A percentile compares a stretch with the other conserved stretches of the same genome.
These are phyloP conservation scores for Rhexocercosporidium sp. DNA, from an alignment of 2,329 filamentous ascomycete species.

Conservation along the genomic window DNA sequence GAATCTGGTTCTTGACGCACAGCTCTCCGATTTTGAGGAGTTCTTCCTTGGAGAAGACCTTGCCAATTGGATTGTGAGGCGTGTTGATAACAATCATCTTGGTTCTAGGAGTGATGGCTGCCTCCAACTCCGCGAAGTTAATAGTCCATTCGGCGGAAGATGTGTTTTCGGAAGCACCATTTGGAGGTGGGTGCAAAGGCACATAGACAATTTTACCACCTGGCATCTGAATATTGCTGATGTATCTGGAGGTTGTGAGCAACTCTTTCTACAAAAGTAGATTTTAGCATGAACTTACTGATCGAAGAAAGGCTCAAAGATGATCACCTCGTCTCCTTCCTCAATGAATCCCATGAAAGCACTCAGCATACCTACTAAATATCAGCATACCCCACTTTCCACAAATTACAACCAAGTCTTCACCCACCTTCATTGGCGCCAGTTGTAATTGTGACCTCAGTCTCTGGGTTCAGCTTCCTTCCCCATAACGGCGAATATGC, in stretches of 20 bases:
- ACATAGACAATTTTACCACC: slow-evolving; percentile 95
- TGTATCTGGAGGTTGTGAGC: slow-evolving; percentile 62
- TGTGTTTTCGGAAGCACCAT: slow-evolving; percentile 79
- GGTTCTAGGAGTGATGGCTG: slow-evolving; percentile 81
- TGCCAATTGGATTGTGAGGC: slow-evolving; percentile 92
- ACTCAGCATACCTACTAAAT: slow-evolving; percentile 76
- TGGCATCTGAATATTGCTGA: slow-evolving; percentile 98
- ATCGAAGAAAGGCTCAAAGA: slow-evolving; percentile 99
- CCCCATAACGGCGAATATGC: slow-evolving; percentile 92
- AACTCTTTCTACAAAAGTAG: neutral
- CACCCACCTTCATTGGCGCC: slow-evolving; percentile 76
- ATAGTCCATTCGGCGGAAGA: slow-evolving; percentile 89
- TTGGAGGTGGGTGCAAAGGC: slow-evolving; percentile 85
- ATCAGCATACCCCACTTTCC: slow-evolving; percentile 19
- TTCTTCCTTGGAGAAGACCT: slow-evolving; percentile 87
- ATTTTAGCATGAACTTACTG: slow-evolving; percentile 60
- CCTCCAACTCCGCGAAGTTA: slow-evolving; percentile 81
- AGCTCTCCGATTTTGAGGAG: slow-evolving; percentile 84
- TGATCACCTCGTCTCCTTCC: slow-evolving; percentile 91
- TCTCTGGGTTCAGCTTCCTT: slow-evolving; percentile 81
- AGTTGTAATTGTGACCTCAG: slow-evolving; percentile 93
- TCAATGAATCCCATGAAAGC: slow-evolving; percentile 99
- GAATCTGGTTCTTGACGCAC: slow-evolving; percentile 90
- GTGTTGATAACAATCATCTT: slow-evolving; percentile 96
- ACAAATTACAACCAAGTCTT: neutral